phyloP scores from a whole-genome alignment of 179 eudicot genomes.

The Vitellaria paradoxa region DNA sequence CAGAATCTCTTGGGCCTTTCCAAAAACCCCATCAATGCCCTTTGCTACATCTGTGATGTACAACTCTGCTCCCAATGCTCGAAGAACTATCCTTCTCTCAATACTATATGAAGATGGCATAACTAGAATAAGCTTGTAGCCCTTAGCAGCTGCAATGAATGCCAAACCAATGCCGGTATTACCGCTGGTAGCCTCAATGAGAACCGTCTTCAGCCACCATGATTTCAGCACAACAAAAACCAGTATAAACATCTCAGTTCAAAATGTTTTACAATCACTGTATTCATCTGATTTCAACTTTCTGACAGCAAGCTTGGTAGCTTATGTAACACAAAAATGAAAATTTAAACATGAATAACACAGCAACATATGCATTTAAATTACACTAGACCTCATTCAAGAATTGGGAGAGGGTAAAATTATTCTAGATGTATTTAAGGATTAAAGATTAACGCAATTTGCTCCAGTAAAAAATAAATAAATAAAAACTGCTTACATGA shows the following conservation, averaged over 20 bases:
- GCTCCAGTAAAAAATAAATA: neutral
- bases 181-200: slow-evolving; percentile 20
- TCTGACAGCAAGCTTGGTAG: neutral
- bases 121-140: slow-evolving; percentile 25
- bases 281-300: neutral
- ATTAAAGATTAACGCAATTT: neutral
- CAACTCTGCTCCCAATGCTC: slow-evolving; percentile 42
- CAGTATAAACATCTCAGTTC: neutral
- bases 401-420: neutral
- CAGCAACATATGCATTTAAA: neutral
- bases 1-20: slow-evolving; percentile 31
- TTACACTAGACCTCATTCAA: neutral
- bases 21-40: slow-evolving; percentile 31
- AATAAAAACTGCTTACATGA: too few relatives aligned
- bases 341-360: neutral
- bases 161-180: slow-evolving; percentile 24
- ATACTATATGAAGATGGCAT: slow-evolving; percentile 25
- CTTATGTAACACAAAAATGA: neutral
- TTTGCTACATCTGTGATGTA: slow-evolving; percentile 27
- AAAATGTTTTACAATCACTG: neutral
- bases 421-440: neutral
- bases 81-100: slow-evolving; percentile 34
- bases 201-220: slow-evolving; percentile 23
- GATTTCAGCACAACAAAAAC: neutral
- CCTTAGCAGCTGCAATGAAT: slow-evolving; percentile 28